A percentile compares a stretch with the other conserved stretches of the same genome.
These are phyloP conservation scores for Suhomyces choctaworum DNA, from an alignment of 1,139 yeast species.

Conservation along the genomic window DNA sequence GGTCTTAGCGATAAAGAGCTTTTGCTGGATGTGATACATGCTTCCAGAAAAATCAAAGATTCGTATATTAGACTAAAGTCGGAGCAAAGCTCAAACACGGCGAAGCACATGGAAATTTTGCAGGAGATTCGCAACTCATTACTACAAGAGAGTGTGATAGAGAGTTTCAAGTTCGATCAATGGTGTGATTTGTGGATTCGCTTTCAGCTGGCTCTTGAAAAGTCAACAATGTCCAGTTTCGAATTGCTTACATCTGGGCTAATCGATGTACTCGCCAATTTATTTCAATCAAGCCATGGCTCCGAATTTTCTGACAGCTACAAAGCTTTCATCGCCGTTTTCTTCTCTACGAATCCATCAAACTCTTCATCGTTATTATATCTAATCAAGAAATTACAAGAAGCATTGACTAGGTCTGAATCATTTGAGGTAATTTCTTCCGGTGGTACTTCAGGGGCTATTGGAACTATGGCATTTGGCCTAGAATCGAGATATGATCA, in stretches of 20 bases:
- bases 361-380: conserved; percentile 37
- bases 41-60: conserved; percentile 24
- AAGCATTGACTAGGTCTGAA: conserved; percentile 73
- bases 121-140: conserved; percentile 20
- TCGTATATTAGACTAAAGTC: conserved; percentile 20
- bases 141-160: conserved; percentile 11
- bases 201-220: conserved; percentile 34
- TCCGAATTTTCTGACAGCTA: conserved; percentile 31
- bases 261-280: conserved; percentile 46
- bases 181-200: conserved; percentile 53
- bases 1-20: conserved; percentile 23
- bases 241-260: conserved; percentile 75
- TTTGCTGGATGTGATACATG: conserved; percentile 20
- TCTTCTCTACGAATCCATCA: conserved; percentile 29
- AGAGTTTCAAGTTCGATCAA: conserved; percentile 26
- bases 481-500: conserved; percentile 7
- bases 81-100: conserved; percentile 13
- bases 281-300: conserved; percentile 36
- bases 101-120: conserved; percentile 23
- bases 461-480: conserved; percentile 2
- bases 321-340: conserved; percentile 49
- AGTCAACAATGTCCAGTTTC: conserved; percentile 58
- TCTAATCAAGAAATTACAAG: conserved; percentile 63
- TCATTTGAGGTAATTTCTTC: conserved; percentile 69
- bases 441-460: conserved; percentile 39